These are phyloP conservation scores for Arthrinium puccinioides DNA, from an alignment of 2,329 filamentous ascomycete species.

Conservation along the genomic window DNA sequence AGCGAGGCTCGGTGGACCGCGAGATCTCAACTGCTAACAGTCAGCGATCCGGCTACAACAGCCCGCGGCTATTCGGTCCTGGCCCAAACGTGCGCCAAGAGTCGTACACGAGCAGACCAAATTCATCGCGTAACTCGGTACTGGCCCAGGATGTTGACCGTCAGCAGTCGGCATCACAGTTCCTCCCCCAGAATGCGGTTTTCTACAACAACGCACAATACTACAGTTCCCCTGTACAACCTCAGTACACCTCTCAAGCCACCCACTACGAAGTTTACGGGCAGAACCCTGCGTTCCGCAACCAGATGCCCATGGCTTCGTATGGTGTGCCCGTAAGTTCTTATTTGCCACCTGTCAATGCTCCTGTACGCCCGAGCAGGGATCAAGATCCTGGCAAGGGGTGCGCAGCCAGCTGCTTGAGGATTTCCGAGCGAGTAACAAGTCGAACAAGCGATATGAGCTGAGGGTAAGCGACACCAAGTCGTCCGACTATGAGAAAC, in stretches of 20 bases:
- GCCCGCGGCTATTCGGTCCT: constrained; percentile 20
- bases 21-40: constrained; percentile 25
- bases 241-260: constrained; percentile 27
- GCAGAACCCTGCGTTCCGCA: constrained; percentile 25
- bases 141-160: constrained; percentile 30
- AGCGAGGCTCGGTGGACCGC: constrained; percentile 32
- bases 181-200: constrained; percentile 17
- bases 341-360: constrained; percentile 16
- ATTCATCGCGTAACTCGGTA: constrained; percentile 24
- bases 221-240: constrained; percentile 18
- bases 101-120: constrained; percentile 25
- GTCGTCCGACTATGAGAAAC: neutral
- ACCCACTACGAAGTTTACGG: constrained; percentile 28
- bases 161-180: constrained; percentile 25
- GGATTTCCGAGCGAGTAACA: constrained; percentile 70
- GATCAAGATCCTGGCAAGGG: constrained; percentile 51
- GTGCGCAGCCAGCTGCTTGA: constrained; percentile 67
- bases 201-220: constrained; percentile 9
- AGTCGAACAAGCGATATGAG: constrained; percentile 67
- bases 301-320: constrained; percentile 22
- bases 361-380: constrained; percentile 32
- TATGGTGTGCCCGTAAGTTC: constrained; percentile 23
- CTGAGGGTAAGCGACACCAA: constrained; percentile 50
- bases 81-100: constrained; percentile 24
- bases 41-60: constrained; percentile 22